Evolutionary conservation across 23 red algal species (phyloP), one percentile per base, ranked within the genome.

Genomic region (Pyropia yezoensis): DNA sequence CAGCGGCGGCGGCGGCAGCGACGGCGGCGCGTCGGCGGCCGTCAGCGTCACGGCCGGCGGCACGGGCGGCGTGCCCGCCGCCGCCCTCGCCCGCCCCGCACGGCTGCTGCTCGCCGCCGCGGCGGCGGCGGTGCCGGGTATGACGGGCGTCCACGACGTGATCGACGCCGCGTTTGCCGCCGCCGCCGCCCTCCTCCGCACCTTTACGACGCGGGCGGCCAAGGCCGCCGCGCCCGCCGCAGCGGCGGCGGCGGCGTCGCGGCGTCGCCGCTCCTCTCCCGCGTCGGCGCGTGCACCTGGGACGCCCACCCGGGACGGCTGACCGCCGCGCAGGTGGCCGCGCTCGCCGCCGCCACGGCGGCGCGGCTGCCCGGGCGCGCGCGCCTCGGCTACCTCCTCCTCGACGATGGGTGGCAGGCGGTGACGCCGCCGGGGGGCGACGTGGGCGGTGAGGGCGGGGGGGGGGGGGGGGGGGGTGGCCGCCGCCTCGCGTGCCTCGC

Each of bases 341-440:
- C 39, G 39, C 39, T 47, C 7, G 39, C 39, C 39, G 32, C 64
- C 18, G 20, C 62, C 14, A 20, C 75, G 9, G 20, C 65, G 50
- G 67, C 50, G 33, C 67, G 73, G 32, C 50, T 28, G 15, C 20
- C 49, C 13, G 29, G n/a, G 16, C 30, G 62, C 24, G 49, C 75
- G 54, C 50, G n/a, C 7, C 19, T 74, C 17, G 79, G 79, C 14
- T 89, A 75, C 47, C 17, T 80, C 49, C 54, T 89, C 34, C 27
- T 89, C 14, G 85, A 89, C 56, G 85, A 89, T 33, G 85, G 85
- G 7, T 89, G 85, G 85, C 85, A 87, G 30, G 62, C 55, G 8
- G 70, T 30, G 34, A 47, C 39, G 39, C 9, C 39, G 7, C 39
- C 39, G 4, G 39, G n/a, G n/a, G n/a, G n/a, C n/a, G n/a, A n/a